Evolutionary conservation across 106 monocot species (phyloP), one percentile per base, ranked within the genome.

Genomic region (Phalaenopsis equestris): DNA sequence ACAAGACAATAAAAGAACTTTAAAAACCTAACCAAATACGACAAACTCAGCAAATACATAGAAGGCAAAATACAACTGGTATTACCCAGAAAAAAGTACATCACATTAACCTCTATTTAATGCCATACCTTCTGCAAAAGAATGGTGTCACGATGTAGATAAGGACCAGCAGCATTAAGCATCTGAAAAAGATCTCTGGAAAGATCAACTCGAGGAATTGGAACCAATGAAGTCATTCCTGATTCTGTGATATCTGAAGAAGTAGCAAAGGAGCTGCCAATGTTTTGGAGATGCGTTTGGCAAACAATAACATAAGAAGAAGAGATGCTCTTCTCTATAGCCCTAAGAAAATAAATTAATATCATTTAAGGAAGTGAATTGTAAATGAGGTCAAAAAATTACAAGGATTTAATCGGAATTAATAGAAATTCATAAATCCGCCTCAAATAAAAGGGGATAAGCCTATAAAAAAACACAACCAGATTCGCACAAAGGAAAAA

Each of bases 91-190:
- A 12, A 18, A 45, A 2, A 38, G 36, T 70, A 39, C 23, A 74
- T 45, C 74, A 45, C 42, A n/a, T 6, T 74, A 45, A 11, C 70
- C 74, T 74, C 30, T 76, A 76, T 23, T 49, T 11, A 49, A 76
- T 15, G 21, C 23, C 74, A 78, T 30, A 93, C 93, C 99, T 95
- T 99, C 83, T 99, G 99, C 81, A 99, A 80, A 49, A 99, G 80
- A 48, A 89, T 43, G 76, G 93, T 56, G 83, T 99, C 86, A 65
- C 94, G 95, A 64, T 93, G 85, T 68, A 99, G 93, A 82, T 91
- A 95, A 72, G 99, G 95, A n/a, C 99, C 99, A 64, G 81, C 85
- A 78, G 86, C 85, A 86, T 80, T 12, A 46, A 99, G 95, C 99
- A 99, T 99, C 74, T 95, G 93, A 86, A 93, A 99, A 73, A 99